phyloP scores from a whole-genome alignment of 2,329 filamentous ascomycete genomes.

The Neonectria coccinea region DNA sequence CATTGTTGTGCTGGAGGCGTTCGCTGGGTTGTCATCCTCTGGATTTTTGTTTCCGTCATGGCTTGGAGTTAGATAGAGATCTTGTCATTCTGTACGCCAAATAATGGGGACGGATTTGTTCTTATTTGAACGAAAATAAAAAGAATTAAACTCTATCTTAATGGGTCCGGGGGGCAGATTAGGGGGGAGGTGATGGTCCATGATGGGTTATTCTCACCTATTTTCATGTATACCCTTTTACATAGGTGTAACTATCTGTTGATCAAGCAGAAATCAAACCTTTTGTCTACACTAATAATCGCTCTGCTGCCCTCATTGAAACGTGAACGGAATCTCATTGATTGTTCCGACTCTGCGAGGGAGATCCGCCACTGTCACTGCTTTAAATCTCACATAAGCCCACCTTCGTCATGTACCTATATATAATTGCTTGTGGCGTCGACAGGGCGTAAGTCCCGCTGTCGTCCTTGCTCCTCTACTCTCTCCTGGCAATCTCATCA shows the following conservation, averaged over 20 bases:
- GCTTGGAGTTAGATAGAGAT: conserved; percentile 37
- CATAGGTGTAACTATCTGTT: conserved; percentile 8
- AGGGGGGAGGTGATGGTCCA: conserved; percentile 3
- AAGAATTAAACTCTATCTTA: conserved; percentile 8
- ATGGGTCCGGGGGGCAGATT: neutral
- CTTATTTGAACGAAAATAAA: conserved; percentile 9
- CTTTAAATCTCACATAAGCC: neutral
- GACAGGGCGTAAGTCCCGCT: neutral
- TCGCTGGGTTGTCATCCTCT: conserved; percentile 22
- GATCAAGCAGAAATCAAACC: neutral
- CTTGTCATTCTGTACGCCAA: conserved; percentile 21
- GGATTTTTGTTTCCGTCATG: conserved; percentile 30
- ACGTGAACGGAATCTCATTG: neutral
- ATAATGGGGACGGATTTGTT: conserved; percentile 24
- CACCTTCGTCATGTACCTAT: neutral
- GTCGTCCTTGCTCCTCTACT: neutral
- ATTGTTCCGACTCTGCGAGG: neutral
- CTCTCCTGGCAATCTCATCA: neutral
- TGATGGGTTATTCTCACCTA: conserved; percentile 11
- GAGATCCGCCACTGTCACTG: no score
- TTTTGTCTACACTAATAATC: neutral
- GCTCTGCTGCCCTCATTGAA: neutral
- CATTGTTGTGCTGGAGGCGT: conserved; percentile 21
- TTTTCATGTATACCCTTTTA: conserved; percentile 15
- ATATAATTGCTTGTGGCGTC: neutral